Evolutionary conservation across 2,329 filamentous ascomycete species (phyloP).

Genomic region (Clarireedia monteithiana): DNA sequence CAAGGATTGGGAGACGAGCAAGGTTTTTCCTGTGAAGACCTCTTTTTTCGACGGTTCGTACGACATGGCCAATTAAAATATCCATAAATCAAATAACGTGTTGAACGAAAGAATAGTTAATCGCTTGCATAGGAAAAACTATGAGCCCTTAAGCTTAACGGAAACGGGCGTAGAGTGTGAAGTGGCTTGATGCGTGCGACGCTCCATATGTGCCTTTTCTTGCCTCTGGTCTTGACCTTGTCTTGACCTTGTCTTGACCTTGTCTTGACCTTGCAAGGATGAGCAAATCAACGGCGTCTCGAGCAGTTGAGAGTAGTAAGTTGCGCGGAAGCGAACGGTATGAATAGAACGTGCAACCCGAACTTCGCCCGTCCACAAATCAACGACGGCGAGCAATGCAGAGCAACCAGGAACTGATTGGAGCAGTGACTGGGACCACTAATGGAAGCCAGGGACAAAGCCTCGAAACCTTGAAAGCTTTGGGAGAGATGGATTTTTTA

Average conservation of each 20-base stretch:
- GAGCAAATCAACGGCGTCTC: neutral
- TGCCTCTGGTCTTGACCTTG: neutral
- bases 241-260: neutral
- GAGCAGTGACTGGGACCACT: too few relatives aligned
- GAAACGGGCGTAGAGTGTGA: neutral
- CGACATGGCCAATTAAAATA: neutral
- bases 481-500: too few relatives aligned
- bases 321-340: neutral
- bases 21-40: too few relatives aligned
- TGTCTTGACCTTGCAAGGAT: neutral
- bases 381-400: neutral
- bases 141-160: neutral
- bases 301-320: neutral
- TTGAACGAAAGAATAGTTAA: neutral
- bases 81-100: neutral
- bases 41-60: neutral
- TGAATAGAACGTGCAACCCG: neutral
- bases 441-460: too few relatives aligned
- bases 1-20: too few relatives aligned
- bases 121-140: neutral
- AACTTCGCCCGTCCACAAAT: neutral
- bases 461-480: too few relatives aligned
- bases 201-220: constrained; percentile 1
- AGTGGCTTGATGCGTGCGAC: neutral
- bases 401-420: too few relatives aligned